Evolutionary conservation across 352 stramenopile species (phyloP), one percentile per base, ranked within the genome.

Genomic region (Thalassiosira oceanica): DNA sequence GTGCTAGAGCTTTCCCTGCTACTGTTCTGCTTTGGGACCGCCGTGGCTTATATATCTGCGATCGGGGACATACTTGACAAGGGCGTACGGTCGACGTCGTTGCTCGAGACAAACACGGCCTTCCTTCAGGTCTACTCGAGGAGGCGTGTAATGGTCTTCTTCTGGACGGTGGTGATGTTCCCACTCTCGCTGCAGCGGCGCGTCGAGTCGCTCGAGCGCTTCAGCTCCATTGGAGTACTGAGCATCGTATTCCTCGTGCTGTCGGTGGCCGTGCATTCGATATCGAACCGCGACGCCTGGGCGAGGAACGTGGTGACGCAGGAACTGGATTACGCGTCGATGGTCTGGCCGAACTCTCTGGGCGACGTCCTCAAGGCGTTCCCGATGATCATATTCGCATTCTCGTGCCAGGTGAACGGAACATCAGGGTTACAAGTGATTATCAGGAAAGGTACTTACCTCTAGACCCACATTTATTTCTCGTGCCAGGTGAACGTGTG

Each of bases 361-460:
- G 51, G 33, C 20, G 42, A 61, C 33, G 46, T 85, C 2, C 28
- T 87, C 1, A 44, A 49, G 29, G 79, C 79, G 21, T 85, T 70
- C 70, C 76, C 80, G 5, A 88, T 86, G 27, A 67, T 84, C 4
- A 75, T 86, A 23, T 89, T 86, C 79, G 81, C 82, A 7, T 87
- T 87, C 66, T 83, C 66, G 8, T 89, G 72, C 41, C 82, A 89
- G 73, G 69, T 87, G 1, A n/a, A n/a, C n/a, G n/a, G n/a, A n/a
- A n/a, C n/a, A n/a, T n/a, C n/a, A n/a, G n/a, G n/a, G n/a, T n/a
- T n/a, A n/a, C n/a, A n/a, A n/a, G n/a, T n/a, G n/a, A n/a, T n/a
- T n/a, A n/a, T n/a, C n/a, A n/a, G n/a, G n/a, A n/a, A n/a, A n/a
- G n/a, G n/a, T n/a, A n/a, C n/a, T n/a, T n/a, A n/a, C n/a, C n/a